Conservation (phyloP, 1,284 basidiomycete species). For the Takashimella koratensis region DNA sequence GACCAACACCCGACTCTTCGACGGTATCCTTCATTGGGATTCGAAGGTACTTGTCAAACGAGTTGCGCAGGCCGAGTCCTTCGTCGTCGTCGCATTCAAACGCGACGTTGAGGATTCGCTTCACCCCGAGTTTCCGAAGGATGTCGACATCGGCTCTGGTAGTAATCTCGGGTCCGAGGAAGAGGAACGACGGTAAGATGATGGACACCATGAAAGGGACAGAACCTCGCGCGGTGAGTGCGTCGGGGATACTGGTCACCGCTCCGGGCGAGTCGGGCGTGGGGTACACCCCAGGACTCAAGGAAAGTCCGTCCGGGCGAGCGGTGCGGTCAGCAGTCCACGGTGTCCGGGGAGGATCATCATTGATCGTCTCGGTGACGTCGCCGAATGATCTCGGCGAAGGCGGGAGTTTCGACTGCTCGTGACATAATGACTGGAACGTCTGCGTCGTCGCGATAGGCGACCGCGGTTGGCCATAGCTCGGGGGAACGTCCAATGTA, state of each 20-base stretch:
- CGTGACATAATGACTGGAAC: conserved; percentile 24
- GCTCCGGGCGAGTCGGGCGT: conserved; percentile 51
- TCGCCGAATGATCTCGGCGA: conserved; percentile 33
- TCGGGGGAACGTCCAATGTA: conserved; percentile 8
- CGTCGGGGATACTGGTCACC: conserved; percentile 52
- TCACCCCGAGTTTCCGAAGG: conserved; percentile 71
- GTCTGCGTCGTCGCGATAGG: conserved; percentile 8
- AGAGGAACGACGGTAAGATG: conserved; percentile 86
- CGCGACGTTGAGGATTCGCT: conserved; percentile 85
- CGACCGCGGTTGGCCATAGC: conserved; percentile 1
- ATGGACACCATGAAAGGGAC: conserved; percentile 68
- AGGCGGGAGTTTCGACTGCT: conserved; percentile 29
- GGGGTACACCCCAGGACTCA: conserved; percentile 4
- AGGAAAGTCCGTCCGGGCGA: conserved; percentile 5
- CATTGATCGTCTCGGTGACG: conserved; percentile 7
- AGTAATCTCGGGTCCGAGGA: conserved; percentile 83
- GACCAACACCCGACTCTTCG: conserved; percentile 85
- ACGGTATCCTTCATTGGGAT: conserved; percentile 93
- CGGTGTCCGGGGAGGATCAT: neutral
- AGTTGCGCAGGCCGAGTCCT: conserved; percentile 60
- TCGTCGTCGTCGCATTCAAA: conserved; percentile 82
- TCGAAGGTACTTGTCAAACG: conserved; percentile 76
- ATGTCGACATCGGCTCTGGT: conserved; percentile 67
- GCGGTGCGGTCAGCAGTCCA: conserved; percentile 5
- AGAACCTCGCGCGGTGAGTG: conserved; percentile 50